Base-by-base conservation (phyloP, 129 eudicot genomes). In the Lonicera japonica region DNA sequence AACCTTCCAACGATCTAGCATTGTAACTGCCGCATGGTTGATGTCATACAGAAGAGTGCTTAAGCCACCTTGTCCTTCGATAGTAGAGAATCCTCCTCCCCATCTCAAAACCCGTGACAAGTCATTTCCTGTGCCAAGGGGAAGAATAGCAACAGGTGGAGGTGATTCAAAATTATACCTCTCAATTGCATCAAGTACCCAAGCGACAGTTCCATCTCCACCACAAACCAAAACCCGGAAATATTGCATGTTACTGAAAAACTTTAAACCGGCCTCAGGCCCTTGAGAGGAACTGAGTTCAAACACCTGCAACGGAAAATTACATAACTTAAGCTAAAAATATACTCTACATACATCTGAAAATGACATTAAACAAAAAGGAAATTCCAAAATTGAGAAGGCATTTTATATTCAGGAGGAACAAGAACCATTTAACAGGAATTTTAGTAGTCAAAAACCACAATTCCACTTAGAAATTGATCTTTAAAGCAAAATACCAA, bases 101-200 rank as follows among this genome's bases (percentile, higher is more conserved):
- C 97, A 89, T 13, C 65, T 84, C 65, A 89, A 73, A 69, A 86
- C 91, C 63, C 97, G 76, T 18, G 97, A 83, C 84, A 89, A 67
- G 73, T 89, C 97, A 54, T 89, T 89, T 66, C 97, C 97, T 4
- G 97, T 89, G 16, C 97, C 97, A 9, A 85, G 70, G 2, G 97
- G 95, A 57, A 89, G 88, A 74, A 89, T 66, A 25, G 95, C 87
- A 51, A 89, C 91, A 34, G 97, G 95, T 41, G 97, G 97, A 2
- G 97, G 97, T 51, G 97, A 89, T 61, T 81, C 91, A 24, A 75
- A 89, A 67, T 78, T 89, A 53, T 70, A 81, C 67, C 56, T 86
- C 69, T 86, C 97, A 68, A 89, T 89, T 54, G 95, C 86, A 71
- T 89, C 91, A 72, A 89, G 81, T 43, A 89, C 95, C 97, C 97